Evolutionary conservation across 257 asterid genomes (phyloP), one percentile per base, ranked within the genome.

Genomic region (Fraxinus pennsylvanica): DNA sequence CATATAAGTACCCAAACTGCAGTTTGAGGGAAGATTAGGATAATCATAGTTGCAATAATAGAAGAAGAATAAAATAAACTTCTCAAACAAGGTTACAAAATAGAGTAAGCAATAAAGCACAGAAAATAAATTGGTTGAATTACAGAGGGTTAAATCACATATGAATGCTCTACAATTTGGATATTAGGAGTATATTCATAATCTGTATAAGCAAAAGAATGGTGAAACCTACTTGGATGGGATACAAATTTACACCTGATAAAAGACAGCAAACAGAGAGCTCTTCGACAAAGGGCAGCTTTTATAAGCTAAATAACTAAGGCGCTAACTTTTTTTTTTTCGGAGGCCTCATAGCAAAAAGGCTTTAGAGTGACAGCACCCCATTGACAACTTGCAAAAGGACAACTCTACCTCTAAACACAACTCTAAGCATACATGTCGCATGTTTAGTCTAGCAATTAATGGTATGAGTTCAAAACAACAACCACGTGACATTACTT

Each of bases 401-500:
- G n/a, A 14, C 5, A 15, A 15, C 57, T 45, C 54, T 45, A 45
- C 2, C 19, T 45, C 13, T 45, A 52, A 17, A 17, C 9, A 52
- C 2, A 5, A 4, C 9, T 0, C 9, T 17, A 54, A 19, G 14
- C 57, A n/a, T 54, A n/a, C 9, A n/a, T n/a, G 5, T 17, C 27
- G 4, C 65, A 0, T 54, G 27, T 5, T 54, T 6, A 52, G 65
- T 54, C n/a, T n/a, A 19, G 65, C 12, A 19, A 54, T 54, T n/a
- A 72, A 75, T 14, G 35, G 63, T 19, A 78, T n/a, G 32, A 65
- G 75, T 39, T 57, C 52, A 10, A 2, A 54, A 65, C 43, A 17
- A 50, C 75, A 75, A 71, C 78, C 35, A 76, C 74, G 15, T 9
- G 29, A 6, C 43, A 76, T 73, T 36, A 69, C 29, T 43, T 61